Evolutionary conservation across 805 yeast species (phyloP).

Genomic region (Huiozyma sinensis): DNA sequence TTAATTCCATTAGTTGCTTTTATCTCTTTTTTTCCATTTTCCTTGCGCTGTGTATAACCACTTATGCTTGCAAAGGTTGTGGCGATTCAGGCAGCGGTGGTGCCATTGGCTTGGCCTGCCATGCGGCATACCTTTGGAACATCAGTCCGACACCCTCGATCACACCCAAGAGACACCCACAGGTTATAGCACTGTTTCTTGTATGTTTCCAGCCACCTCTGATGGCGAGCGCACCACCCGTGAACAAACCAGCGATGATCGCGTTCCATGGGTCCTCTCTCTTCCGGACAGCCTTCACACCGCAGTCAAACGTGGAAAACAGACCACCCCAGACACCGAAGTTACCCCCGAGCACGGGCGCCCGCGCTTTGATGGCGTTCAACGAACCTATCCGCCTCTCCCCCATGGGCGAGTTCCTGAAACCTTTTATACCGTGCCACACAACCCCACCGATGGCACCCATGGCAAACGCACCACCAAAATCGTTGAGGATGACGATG

Average conservation of each 20-base stretch:
- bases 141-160: slow-evolving; percentile 98
- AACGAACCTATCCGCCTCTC: slow-evolving; percentile 87
- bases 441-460: slow-evolving; percentile 98
- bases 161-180: slow-evolving; percentile 93
- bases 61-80: slow-evolving; percentile 29
- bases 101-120: slow-evolving; percentile 64
- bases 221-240: slow-evolving; percentile 95
- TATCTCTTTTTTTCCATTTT: too few relatives aligned
- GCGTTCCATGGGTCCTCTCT: slow-evolving; percentile 99
- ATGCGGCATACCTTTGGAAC: slow-evolving; percentile 83
- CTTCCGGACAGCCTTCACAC: slow-evolving; percentile 88
- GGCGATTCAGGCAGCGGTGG: slow-evolving; percentile 42
- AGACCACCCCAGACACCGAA: slow-evolving; percentile 99
- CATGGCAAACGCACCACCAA: slow-evolving; percentile 99
- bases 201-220: slow-evolving; percentile 99
- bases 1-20: too few relatives aligned
- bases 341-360: slow-evolving; percentile 98
- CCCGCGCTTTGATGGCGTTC: slow-evolving; percentile 87
- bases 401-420: slow-evolving; percentile 94
- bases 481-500: slow-evolving; percentile 86
- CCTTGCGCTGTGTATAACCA: background rate
- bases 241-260: slow-evolving; percentile 92
- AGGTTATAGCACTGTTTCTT: slow-evolving; percentile 90
- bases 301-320: slow-evolving; percentile 90
- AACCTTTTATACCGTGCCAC: slow-evolving; percentile 99